These are phyloP conservation scores for Didymosphaeria variabile DNA, from an alignment of 2,329 filamentous ascomycete genomes.

Conservation along the genomic window DNA sequence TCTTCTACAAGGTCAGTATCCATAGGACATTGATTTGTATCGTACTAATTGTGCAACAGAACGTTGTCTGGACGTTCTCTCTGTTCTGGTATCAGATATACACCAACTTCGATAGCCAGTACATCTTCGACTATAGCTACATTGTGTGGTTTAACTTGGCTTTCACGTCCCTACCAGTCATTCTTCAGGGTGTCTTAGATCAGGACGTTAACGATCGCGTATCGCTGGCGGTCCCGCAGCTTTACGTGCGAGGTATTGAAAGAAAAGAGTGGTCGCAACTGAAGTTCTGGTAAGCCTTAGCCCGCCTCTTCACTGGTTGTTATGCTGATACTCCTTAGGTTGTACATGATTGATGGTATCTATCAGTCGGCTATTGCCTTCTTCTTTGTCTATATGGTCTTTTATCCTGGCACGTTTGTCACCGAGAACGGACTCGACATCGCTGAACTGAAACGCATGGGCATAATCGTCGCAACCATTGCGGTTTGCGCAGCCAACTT, in stretches of 20 bases:
- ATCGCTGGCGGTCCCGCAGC: slow-evolving; percentile 90
- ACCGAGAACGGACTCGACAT: slow-evolving; percentile 78
- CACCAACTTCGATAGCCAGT: slow-evolving; percentile 95
- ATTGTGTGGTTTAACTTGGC: slow-evolving; percentile 96
- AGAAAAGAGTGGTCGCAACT: slow-evolving; percentile 93
- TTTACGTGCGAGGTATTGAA: slow-evolving; percentile 95
- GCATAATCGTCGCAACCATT: slow-evolving; percentile 84
- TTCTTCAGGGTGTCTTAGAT: slow-evolving; percentile 94
- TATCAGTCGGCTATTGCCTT: slow-evolving; percentile 96
- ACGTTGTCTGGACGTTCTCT: slow-evolving; percentile 95
- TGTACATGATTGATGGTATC: slow-evolving; percentile 93
- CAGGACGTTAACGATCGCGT: slow-evolving; percentile 96
- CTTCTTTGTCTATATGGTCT: slow-evolving; percentile 88
- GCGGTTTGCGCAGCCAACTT: slow-evolving; percentile 89
- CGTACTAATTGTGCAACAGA: slow-evolving; percentile 61
- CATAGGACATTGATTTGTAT: not conserved
- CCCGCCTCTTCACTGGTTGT: not conserved
- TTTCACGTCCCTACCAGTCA: slow-evolving; percentile 94
- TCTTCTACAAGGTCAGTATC: slow-evolving; percentile 90
- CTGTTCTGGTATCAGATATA: slow-evolving; percentile 99
- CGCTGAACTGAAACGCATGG: slow-evolving; percentile 82
- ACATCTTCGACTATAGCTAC: slow-evolving; percentile 97
- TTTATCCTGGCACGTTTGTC: slow-evolving; percentile 73
- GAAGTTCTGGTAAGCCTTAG: slow-evolving; percentile 86
- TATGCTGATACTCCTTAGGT: slow-evolving; percentile 43